A percentile compares a stretch with the other conserved stretches of the same genome.
These are phyloP conservation scores for Chalaropsis thielavioides DNA, from an alignment of 2,329 filamentous ascomycete species.

Conservation along the genomic window DNA sequence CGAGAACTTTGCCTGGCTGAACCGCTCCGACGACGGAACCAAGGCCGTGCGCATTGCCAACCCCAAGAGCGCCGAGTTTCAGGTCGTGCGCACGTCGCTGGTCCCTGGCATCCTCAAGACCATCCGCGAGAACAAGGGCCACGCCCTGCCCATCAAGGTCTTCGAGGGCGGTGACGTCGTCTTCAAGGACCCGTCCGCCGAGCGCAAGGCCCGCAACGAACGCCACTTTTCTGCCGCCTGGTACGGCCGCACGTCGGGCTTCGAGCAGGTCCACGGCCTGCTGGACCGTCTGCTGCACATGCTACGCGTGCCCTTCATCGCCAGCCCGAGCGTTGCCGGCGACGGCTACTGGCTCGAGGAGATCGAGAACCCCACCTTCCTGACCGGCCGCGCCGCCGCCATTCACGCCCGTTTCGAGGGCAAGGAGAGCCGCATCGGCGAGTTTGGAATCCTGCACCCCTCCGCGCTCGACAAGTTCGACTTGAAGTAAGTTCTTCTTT, in stretches of 20 bases:
- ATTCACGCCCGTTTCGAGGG: conserved; percentile 63
- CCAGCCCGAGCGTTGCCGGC: conserved; percentile 38
- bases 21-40: conserved; percentile 72
- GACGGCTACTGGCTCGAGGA: conserved; percentile 91
- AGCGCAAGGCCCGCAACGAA: conserved; percentile 84
- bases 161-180: conserved; percentile 86
- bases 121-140: conserved; percentile 81
- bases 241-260: conserved; percentile 87
- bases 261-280: conserved; percentile 89
- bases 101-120: conserved; percentile 85
- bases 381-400: conserved; percentile 74
- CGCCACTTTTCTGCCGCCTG: conserved; percentile 90
- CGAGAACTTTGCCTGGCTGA: conserved; percentile 94
- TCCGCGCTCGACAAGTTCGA: conserved; percentile 88
- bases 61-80: conserved; percentile 85
- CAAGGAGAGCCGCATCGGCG: conserved; percentile 59
- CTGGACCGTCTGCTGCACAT: conserved; percentile 85
- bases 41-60: conserved; percentile 77
- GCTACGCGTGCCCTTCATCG: conserved; percentile 71
- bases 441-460: conserved; percentile 89
- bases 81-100: conserved; percentile 76
- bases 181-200: conserved; percentile 68
- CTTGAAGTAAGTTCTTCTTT: conserved; percentile 44
- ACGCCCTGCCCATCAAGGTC: conserved; percentile 77
- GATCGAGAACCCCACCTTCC: conserved; percentile 80